Percentiles rank a stretch among this genome's conserved stretches.
phyloP scores from a whole-genome alignment of 306 rosid species.

The Senna siamea region DNA sequence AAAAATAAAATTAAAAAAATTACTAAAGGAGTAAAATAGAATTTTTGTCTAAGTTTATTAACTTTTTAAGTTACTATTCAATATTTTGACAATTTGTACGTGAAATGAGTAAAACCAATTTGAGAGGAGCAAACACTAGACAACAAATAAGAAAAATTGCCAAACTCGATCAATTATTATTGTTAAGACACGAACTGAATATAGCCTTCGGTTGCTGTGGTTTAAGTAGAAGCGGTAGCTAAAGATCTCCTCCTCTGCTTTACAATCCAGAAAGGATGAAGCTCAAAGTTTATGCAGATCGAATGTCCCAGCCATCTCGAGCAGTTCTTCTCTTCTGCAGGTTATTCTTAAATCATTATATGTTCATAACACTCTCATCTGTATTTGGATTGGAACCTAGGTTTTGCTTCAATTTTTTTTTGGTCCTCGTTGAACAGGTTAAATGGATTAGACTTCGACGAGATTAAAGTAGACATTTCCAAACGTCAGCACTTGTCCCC shows the following conservation, averaged over 20 bases:
- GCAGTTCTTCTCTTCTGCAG: slow-evolving; percentile 88
- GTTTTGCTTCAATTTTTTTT: neutral
- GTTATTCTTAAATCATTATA: slow-evolving; percentile 34
- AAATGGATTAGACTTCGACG: slow-evolving; percentile 69
- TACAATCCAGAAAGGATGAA: slow-evolving; percentile 17
- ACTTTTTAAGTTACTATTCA: too few relatives aligned
- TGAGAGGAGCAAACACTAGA: too few relatives aligned
- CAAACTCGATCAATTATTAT: too few relatives aligned
- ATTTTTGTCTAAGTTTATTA: too few relatives aligned
- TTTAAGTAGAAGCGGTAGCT: neutral
- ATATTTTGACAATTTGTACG: too few relatives aligned
- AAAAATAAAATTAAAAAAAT: too few relatives aligned
- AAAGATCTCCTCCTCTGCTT: neutral
- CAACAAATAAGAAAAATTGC: too few relatives aligned
- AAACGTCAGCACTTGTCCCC: slow-evolving; percentile 64
- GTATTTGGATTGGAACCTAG: neutral
- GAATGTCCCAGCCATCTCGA: slow-evolving; percentile 88
- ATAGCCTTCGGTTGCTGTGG: too few relatives aligned
- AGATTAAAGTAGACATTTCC: slow-evolving; percentile 60
- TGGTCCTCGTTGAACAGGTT: slow-evolving; percentile 42
- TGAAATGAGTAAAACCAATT: too few relatives aligned
- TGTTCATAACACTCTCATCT: neutral
- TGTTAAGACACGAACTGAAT: too few relatives aligned
- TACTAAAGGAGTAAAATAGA: too few relatives aligned
- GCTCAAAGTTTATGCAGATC: slow-evolving; percentile 74